Base-by-base conservation (phyloP, 176 grass and related monocot species). In the Carex littledalei region DNA sequence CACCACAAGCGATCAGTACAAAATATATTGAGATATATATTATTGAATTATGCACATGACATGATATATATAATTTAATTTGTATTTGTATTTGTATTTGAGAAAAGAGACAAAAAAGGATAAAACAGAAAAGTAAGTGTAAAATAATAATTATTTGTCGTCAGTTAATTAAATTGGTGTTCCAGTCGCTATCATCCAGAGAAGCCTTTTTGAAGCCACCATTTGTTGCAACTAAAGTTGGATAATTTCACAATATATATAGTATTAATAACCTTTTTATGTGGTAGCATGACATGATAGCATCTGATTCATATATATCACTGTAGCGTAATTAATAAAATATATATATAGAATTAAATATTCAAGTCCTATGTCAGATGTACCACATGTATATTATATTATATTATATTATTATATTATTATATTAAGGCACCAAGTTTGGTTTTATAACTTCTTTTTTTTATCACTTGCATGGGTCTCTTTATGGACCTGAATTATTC, bases 401-500 rank as follows among this genome's bases (percentile, higher is more conserved):
- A 21, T n/a, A n/a, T n/a, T n/a, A n/a, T n/a, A n/a, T n/a, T n/a
- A n/a, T n/a, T n/a, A n/a, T n/a, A n/a, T n/a, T n/a, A 72, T 22
- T 41, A 20, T 71, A 71, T 34, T 72, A 21, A 72, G 35, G 68
- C 0, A 72, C 18, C 16, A 47, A 72, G 21, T n/a, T 47, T 45
- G 15, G 15, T 72, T 47, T 72, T 20, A 72, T 72, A 45, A 49
- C 39, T 71, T 72, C 35, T 39, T 49, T 72, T 72, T 21, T 47
- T 11, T 72, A 72, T 72, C 35, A 49, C 39, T 21, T 21, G 26
- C 17, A 29, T 50, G 47, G 47, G 76, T 89, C 84, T 68, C 4
- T 88, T 71, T 64, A 74, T 86, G 79, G 64, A 86, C 87, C 65
- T 81, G 66, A 82, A 60, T 91, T 87, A 89, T 75, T 92, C 72